A percentile compares a stretch with the other conserved stretches of the same genome.
phyloP scores from a whole-genome alignment of 108 stramenopile genomes.

The Fistulifera solaris region DNA sequence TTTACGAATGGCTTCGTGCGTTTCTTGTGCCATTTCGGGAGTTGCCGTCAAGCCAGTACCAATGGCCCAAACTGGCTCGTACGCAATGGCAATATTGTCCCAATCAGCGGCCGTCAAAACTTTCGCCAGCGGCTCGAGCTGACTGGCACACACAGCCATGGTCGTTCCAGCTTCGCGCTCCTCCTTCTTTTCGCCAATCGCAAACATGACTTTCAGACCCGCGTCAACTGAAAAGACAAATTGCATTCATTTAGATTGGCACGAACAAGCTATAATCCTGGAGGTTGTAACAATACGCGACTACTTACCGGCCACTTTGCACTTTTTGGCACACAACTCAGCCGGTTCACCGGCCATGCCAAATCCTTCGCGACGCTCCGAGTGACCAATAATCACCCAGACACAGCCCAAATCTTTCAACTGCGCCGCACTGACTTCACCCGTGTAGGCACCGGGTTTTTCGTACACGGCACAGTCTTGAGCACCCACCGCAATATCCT shows the following conservation, averaged over 20 bases:
- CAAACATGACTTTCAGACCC: conserved; percentile 95
- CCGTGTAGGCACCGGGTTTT: conserved; percentile 92
- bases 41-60: conserved; percentile 96
- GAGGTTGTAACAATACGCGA: no score
- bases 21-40: conserved; percentile 99
- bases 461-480: conserved; percentile 69
- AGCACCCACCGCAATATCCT: conserved; percentile 77
- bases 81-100: conserved; percentile 87
- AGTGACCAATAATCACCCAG: conserved; percentile 98
- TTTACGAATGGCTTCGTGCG: conserved; percentile 87
- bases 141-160: conserved; percentile 82
- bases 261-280: no score
- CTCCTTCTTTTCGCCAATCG: conserved; percentile 98
- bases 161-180: conserved; percentile 90
- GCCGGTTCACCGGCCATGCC: conserved; percentile 89
- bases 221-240: conserved; percentile 63
- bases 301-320: conserved; percentile 70
- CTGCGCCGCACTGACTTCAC: conserved; percentile 84
- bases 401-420: conserved; percentile 90
- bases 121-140: conserved; percentile 78
- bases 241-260: no score
- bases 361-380: conserved; percentile 92
- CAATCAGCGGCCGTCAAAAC: conserved; percentile 68
- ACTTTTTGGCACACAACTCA: conserved; percentile 89
- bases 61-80: conserved; percentile 81